Percentiles rank a stretch among this genome's conserved stretches.
Evolutionary conservation across 1,284 basidiomycete genomes (phyloP).

Genomic region (Erythrobasidium hasegawianum): DNA sequence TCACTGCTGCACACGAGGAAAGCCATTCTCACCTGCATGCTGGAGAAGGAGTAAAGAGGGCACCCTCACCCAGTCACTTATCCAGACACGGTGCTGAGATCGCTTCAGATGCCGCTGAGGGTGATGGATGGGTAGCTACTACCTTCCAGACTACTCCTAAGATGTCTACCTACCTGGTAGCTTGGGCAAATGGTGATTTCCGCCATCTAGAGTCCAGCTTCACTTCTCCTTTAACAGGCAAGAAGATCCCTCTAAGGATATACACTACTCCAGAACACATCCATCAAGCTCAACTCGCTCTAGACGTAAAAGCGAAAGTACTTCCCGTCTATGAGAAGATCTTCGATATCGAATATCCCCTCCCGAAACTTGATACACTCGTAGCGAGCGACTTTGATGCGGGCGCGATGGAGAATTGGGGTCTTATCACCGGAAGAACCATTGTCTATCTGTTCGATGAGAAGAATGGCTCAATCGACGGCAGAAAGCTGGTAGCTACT

Average conservation of each 20-base stretch:
- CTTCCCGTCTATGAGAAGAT: conserved; percentile 84
- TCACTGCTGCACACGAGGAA: conserved; percentile 25
- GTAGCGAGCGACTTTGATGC: conserved; percentile 71
- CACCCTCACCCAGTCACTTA: background rate
- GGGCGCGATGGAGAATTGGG: conserved; percentile 85
- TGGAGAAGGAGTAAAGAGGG: conserved; percentile 5
- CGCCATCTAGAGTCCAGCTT: conserved; percentile 71
- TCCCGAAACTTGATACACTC: conserved; percentile 88
- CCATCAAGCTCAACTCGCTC: conserved; percentile 67
- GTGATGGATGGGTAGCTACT: conserved; percentile 47
- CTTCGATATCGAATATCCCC: conserved; percentile 56
- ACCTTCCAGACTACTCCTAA: conserved; percentile 50
- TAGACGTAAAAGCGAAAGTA: conserved; percentile 82
- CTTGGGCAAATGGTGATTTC: conserved; percentile 85
- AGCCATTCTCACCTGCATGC: background rate
- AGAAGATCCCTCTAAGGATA: conserved; percentile 46
- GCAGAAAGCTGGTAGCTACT: conserved; percentile 73
- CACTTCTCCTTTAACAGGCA: conserved; percentile 53
- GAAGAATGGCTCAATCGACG: conserved; percentile 66
- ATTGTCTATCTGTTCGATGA: conserved; percentile 77
- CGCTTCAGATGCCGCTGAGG: conserved; percentile 39
- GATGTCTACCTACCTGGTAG: conserved; percentile 90
- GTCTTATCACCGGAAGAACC: conserved; percentile 67
- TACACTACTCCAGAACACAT: conserved; percentile 73
- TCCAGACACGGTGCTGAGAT: conserved; percentile 10